phyloP scores from a whole-genome alignment of 2,329 filamentous ascomycete species.

The Neodidymelliopsis sp. region DNA sequence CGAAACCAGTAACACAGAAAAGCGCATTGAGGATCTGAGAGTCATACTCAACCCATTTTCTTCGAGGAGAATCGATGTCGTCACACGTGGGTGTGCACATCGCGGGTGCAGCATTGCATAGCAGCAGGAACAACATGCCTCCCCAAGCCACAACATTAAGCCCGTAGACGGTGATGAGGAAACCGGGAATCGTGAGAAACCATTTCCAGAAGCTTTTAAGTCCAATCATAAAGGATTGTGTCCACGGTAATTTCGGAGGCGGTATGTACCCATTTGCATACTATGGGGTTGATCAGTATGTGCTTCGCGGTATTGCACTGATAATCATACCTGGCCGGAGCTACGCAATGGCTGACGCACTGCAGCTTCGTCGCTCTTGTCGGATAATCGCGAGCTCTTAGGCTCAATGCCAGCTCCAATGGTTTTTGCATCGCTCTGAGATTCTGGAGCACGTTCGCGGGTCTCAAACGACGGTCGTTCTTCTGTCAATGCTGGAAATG shows the following conservation, averaged over 20 bases:
- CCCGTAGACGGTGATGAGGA: constrained; percentile 79
- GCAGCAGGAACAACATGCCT: constrained; percentile 86
- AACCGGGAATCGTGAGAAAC: constrained; percentile 76
- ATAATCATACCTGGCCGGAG: constrained; percentile 29
- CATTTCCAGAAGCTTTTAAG: constrained; percentile 73
- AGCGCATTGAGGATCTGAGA: constrained; percentile 83
- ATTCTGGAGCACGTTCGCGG: constrained; percentile 1
- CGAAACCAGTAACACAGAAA: constrained; percentile 88
- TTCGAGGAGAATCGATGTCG: constrained; percentile 76
- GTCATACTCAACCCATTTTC: constrained; percentile 85
- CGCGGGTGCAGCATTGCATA: constrained; percentile 75
- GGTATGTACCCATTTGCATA: constrained; percentile 53
- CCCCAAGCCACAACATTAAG: constrained; percentile 89
- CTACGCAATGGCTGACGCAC: constrained; percentile 20
- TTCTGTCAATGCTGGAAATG: constrained; percentile 43
- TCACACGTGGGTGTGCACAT: constrained; percentile 78
- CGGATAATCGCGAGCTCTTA: constrained; percentile 29
- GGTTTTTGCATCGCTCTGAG: constrained; percentile 20
- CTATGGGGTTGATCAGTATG: constrained; percentile 23
- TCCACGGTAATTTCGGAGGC: constrained; percentile 60
- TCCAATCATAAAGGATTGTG: constrained; percentile 65
- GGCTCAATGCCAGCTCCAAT: constrained; percentile 10
- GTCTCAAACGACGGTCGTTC: constrained; percentile 25
- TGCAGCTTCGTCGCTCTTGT: constrained; percentile 22
- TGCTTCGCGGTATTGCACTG: no score